phyloP scores from a whole-genome alignment of 2,329 filamentous ascomycete genomes.

The Pleoardoris graminearum region DNA sequence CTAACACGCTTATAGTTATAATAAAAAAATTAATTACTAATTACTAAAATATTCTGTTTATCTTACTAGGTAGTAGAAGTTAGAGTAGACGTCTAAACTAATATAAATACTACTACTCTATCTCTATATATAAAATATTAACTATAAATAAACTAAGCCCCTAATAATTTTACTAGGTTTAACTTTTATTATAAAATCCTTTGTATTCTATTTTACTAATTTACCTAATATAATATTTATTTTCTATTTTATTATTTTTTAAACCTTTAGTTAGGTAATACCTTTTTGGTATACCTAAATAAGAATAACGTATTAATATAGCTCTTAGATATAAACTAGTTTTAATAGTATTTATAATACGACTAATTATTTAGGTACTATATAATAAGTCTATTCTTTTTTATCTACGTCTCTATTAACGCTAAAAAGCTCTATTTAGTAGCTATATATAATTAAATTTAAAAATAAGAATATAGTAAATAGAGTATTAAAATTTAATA shows the following conservation, averaged over 20 bases:
- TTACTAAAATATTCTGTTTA: too few relatives aligned
- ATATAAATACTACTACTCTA: too few relatives aligned
- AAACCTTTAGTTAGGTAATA: constrained; percentile 5
- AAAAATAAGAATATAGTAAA: constrained; percentile 6
- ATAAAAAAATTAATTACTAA: too few relatives aligned
- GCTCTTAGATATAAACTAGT: constrained; percentile 8
- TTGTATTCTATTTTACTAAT: constrained; percentile 11
- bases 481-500: constrained; percentile 13
- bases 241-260: not conserved
- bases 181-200: constrained; percentile 11
- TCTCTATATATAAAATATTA: not conserved
- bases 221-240: not conserved
- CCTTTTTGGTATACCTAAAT: constrained; percentile 15
- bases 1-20: too few relatives aligned
- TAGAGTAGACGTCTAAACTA: too few relatives aligned
- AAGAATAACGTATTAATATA: constrained; percentile 16
- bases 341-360: constrained; percentile 4
- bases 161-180: constrained; percentile 4
- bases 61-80: too few relatives aligned
- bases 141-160: constrained; percentile 8
- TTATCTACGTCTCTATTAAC: constrained; percentile 11
- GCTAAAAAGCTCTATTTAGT: constrained; percentile 1
- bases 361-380: not conserved
- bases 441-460: constrained; percentile 12
- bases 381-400: constrained; percentile 10